Evolutionary conservation across 2,329 filamentous ascomycete species (phyloP).

Genomic region (Trichoderma sp.): DNA sequence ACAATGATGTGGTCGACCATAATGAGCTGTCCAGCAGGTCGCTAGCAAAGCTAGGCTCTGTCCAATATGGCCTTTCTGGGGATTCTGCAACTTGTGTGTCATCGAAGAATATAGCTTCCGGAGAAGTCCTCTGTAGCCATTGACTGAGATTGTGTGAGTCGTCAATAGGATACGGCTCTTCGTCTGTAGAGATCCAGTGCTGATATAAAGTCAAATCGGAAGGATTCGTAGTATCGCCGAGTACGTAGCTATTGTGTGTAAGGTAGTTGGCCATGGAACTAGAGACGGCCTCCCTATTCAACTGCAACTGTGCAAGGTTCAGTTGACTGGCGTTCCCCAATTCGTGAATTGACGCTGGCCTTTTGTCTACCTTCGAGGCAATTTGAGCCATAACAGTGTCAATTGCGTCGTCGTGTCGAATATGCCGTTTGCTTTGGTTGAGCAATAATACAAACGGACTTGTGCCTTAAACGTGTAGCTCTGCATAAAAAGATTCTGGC

Average conservation of each 20-base stretch:
- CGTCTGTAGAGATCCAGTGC: neutral
- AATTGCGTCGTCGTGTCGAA: no score
- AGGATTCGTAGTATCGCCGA: neutral
- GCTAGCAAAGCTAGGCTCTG: neutral
- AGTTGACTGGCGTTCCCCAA: neutral
- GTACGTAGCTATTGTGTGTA: neutral
- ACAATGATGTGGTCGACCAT: neutral
- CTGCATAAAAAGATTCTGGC: no score
- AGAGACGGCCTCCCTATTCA: neutral
- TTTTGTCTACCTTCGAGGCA: neutral
- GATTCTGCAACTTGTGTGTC: neutral
- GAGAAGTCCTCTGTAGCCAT: neutral
- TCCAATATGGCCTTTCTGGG: neutral
- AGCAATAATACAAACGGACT: no score
- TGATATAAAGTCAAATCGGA: neutral
- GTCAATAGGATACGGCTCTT: neutral
- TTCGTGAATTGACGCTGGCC: neutral
- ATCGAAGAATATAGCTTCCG: neutral
- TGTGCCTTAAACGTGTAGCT: no score
- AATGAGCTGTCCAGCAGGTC: neutral
- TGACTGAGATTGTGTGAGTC: neutral
- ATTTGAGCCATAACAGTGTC: neutral
- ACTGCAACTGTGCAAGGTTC: neutral
- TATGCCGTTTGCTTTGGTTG: no score
- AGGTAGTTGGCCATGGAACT: neutral